These are phyloP conservation scores for Blastobotrys apis DNA, from an alignment of 1,139 yeast genomes.

Conservation along the genomic window DNA sequence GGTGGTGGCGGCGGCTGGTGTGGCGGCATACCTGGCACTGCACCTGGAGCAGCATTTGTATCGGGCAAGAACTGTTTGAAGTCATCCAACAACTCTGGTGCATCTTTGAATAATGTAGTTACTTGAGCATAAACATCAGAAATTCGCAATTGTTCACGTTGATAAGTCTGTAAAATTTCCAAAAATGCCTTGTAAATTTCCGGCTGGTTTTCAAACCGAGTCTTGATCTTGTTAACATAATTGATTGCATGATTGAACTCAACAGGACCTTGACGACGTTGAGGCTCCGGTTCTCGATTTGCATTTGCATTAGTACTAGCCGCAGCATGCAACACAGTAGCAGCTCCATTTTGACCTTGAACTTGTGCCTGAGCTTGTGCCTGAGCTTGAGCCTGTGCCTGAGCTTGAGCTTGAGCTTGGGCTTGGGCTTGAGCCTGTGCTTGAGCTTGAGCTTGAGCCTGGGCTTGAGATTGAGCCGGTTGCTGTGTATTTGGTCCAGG, in stretches of 20 bases:
- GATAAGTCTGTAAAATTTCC: conserved; percentile 93
- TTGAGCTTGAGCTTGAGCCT: conserved; percentile 8
- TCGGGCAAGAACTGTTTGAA: conserved; percentile 95
- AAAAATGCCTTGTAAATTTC: conserved; percentile 91
- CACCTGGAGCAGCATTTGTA: conserved; percentile 42
- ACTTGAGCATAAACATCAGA: conserved; percentile 94
- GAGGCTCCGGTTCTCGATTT: neutral
- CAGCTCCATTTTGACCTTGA: conserved; percentile 32
- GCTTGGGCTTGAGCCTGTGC: conserved; percentile 13
- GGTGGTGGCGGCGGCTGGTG: conserved; percentile 31
- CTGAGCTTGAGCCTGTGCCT: conserved; percentile 7
- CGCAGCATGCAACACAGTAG: conserved; percentile 40
- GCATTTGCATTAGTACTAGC: conserved; percentile 30
- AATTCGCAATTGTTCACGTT: conserved; percentile 91
- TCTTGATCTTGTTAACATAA: conserved; percentile 92
- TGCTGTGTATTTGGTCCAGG: neutral
- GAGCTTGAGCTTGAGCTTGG: conserved; percentile 6
- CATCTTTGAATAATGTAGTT: conserved; percentile 79
- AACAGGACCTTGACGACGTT: conserved; percentile 65
- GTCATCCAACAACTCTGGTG: conserved; percentile 91
- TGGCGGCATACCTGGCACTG: conserved; percentile 23
- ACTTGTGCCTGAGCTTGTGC: conserved; percentile 13
- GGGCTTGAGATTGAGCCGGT: conserved; percentile 15
- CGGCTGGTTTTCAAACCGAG: conserved; percentile 89
- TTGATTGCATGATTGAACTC: conserved; percentile 96